These are phyloP conservation scores for Wickerhamiella occidentalis DNA, from an alignment of 805 yeast genomes.

Conservation along the genomic window DNA sequence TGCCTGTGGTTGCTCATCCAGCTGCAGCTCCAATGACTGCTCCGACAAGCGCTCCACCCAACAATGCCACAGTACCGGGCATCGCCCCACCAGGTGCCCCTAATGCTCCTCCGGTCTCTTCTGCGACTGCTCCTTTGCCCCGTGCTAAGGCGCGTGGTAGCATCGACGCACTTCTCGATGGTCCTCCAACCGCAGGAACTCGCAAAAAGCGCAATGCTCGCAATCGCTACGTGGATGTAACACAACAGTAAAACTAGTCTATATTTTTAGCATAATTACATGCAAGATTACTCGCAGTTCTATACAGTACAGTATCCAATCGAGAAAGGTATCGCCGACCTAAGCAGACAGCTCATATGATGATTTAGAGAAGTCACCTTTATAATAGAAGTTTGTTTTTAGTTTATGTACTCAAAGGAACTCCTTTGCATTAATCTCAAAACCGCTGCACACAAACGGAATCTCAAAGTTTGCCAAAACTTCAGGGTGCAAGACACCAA, in stretches of 20 bases:
- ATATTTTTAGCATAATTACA: not conserved
- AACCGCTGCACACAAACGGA: conserved; percentile 84
- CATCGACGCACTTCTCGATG: conserved; percentile 35
- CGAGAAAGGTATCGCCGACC: too few relatives aligned
- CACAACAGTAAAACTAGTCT: conserved; percentile 26
- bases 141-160: conserved; percentile 28
- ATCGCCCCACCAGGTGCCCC: not conserved
- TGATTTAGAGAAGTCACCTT: too few relatives aligned
- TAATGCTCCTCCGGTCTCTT: conserved; percentile 9
- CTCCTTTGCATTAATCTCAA: conserved; percentile 80
- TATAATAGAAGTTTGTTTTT: too few relatives aligned
- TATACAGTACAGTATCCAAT: too few relatives aligned
- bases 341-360: too few relatives aligned
- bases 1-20: too few relatives aligned
- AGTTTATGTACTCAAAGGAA: conserved; percentile 30
- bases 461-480: conserved; percentile 78
- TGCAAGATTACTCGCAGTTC: not conserved
- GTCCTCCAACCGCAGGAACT: conserved; percentile 22
- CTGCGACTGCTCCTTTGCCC: conserved; percentile 11
- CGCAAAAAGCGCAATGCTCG: conserved; percentile 42
- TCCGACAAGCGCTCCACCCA: conserved; percentile 4
- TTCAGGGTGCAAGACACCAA: conserved; percentile 94
- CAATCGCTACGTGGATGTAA: conserved; percentile 52
- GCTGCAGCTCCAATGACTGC: not conserved
- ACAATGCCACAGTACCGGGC: not conserved